Conservation (phyloP, 2,329 filamentous ascomycete species). For the Chalaropsis ovoidea region DNA sequence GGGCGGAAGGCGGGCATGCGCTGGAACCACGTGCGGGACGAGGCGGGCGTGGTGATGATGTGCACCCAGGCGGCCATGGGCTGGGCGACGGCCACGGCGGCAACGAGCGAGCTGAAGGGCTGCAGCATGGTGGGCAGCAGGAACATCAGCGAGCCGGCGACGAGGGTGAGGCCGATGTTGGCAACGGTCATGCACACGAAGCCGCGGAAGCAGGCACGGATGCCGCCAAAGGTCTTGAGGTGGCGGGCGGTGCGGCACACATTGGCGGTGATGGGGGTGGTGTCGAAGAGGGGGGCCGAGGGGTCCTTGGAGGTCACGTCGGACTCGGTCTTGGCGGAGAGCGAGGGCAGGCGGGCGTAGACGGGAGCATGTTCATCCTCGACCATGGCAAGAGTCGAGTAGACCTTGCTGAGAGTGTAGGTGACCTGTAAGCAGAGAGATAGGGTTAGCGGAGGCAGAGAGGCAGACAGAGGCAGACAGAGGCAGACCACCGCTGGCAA, state of each 20-base stretch:
- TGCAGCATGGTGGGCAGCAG: conserved; percentile 33
- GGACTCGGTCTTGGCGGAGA: conserved; percentile 31
- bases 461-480: too few relatives aligned
- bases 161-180: conserved; percentile 38
- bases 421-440: conserved; percentile 32
- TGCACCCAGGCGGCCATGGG: conserved; percentile 72
- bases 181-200: conserved; percentile 41
- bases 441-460: background rate
- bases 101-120: conserved; percentile 38
- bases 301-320: conserved; percentile 30
- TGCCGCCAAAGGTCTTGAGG: conserved; percentile 54
- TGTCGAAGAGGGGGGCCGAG: conserved; percentile 30
- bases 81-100: conserved; percentile 49
- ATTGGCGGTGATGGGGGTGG: conserved; percentile 41
- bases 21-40: conserved; percentile 52
- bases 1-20: conserved; percentile 57
- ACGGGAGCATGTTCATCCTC: conserved; percentile 48
- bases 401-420: conserved; percentile 44
- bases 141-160: conserved; percentile 29
- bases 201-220: conserved; percentile 57
- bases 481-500: too few relatives aligned
- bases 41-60: conserved; percentile 65
- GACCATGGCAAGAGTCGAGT: conserved; percentile 47
- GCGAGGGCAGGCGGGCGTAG: conserved; percentile 44
- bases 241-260: conserved; percentile 43